phyloP scores from a whole-genome alignment of 768 basidiomycete species.

The Tulasnella sp. region DNA sequence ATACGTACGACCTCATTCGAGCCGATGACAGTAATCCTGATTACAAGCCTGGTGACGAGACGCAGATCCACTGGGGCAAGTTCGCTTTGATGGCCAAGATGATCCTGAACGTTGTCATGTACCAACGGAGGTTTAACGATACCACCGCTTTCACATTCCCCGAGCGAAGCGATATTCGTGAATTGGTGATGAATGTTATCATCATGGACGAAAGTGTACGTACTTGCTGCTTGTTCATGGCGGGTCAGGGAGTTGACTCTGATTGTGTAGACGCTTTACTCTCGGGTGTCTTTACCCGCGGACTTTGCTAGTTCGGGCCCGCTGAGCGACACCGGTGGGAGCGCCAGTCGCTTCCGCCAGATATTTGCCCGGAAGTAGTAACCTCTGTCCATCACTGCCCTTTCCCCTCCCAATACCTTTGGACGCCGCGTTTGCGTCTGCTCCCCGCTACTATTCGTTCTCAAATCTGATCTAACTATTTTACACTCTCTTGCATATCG shows the following conservation, averaged over 20 bases:
- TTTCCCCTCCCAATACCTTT: no score
- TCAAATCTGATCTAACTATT: no score
- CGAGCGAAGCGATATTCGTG: conserved; percentile 42
- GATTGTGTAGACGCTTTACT: neutral
- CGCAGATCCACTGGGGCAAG: conserved; percentile 89
- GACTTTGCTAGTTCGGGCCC: neutral
- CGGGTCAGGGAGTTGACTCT: neutral
- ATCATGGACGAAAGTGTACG: conserved; percentile 60
- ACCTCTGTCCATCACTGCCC: no score
- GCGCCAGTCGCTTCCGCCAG: conserved; percentile 7
- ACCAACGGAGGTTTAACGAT: conserved; percentile 57
- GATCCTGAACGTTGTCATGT: conserved; percentile 61
- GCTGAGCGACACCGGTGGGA: neutral
- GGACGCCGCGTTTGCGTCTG: no score
- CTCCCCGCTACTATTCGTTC: no score
- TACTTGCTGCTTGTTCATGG: neutral
- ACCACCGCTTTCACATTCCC: conserved; percentile 47
- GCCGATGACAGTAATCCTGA: conserved; percentile 79
- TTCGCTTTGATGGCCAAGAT: conserved; percentile 87
- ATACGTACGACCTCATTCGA: conserved; percentile 78
- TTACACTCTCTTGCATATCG: no score
- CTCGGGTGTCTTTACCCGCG: neutral
- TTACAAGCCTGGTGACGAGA: conserved; percentile 47
- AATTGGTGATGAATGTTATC: conserved; percentile 40
- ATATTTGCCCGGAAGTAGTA: neutral